phyloP scores from a whole-genome alignment of 2,329 filamentous ascomycete species.

The Botryotinia convoluta region DNA sequence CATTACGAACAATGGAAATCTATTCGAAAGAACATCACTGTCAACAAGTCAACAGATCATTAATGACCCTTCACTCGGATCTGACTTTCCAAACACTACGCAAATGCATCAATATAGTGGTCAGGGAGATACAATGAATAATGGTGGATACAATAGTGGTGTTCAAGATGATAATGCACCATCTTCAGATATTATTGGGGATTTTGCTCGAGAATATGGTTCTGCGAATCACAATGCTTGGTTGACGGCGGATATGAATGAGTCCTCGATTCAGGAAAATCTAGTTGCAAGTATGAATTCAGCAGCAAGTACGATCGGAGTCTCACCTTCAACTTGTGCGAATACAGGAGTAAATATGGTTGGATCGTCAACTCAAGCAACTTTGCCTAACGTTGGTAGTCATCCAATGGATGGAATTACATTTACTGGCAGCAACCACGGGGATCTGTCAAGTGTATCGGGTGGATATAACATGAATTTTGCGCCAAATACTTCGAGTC shows the following conservation, averaged over 20 bases:
- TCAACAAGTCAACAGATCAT: not conserved
- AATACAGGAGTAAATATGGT: not conserved
- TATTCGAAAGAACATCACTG: not conserved
- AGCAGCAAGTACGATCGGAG: not conserved
- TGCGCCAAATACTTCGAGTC: not conserved
- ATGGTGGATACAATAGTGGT: not conserved
- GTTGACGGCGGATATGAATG: not conserved
- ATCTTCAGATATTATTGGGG: not conserved
- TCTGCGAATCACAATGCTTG: not conserved
- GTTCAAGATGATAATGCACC: not conserved
- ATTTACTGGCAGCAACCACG: not conserved
- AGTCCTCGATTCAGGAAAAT: not conserved
- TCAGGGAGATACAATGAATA: not conserved
- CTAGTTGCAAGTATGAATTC: too few species aligned
- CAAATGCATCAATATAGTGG: not conserved
- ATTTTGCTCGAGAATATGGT: not conserved
- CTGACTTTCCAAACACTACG: not conserved
- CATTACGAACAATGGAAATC: not conserved
- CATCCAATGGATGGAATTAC: not conserved
- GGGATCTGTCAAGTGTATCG: not conserved
- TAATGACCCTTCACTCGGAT: not conserved
- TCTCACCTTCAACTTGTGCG: not conserved
- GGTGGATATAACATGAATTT: conserved; percentile 1
- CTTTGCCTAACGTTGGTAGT: not conserved
- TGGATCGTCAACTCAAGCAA: not conserved